Evolutionary conservation across 352 stramenopile species (phyloP).

Genomic region (Phytophthora lateralis): DNA sequence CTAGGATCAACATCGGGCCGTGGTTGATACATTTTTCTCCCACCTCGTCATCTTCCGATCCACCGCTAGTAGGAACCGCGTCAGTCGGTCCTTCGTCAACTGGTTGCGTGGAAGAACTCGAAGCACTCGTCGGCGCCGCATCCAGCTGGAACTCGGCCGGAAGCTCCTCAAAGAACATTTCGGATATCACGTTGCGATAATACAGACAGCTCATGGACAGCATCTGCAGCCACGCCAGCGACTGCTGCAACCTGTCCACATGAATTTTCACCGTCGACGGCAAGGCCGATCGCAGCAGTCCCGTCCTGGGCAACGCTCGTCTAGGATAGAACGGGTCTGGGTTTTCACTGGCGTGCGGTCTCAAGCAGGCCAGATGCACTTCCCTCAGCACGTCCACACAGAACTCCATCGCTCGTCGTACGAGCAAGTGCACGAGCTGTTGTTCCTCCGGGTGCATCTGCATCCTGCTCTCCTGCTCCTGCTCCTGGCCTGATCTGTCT

Average conservation of each 20-base stretch:
- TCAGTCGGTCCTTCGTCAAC: slow-evolving; percentile 24
- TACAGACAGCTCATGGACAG: slow-evolving; percentile 73
- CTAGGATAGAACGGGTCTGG: slow-evolving; percentile 40
- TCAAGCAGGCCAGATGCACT: slow-evolving; percentile 58
- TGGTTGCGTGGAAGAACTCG: slow-evolving; percentile 9
- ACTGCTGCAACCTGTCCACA: slow-evolving; percentile 62
- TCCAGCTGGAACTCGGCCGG: slow-evolving; percentile 54
- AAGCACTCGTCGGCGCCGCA: not conserved
- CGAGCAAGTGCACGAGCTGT: slow-evolving; percentile 46
- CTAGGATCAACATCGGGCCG: slow-evolving; percentile 46
- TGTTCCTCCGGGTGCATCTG: slow-evolving; percentile 48
- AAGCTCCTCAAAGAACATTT: slow-evolving; percentile 64
- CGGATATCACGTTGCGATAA: slow-evolving; percentile 66
- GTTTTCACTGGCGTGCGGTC: slow-evolving; percentile 32
- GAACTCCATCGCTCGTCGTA: slow-evolving; percentile 53
- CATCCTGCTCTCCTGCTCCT: slow-evolving; percentile 16
- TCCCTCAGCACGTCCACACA: slow-evolving; percentile 65
- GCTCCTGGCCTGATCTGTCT: not conserved
- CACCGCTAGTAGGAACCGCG: slow-evolving; percentile 4
- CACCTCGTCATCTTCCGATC: slow-evolving; percentile 20
- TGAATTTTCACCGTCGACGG: slow-evolving; percentile 53
- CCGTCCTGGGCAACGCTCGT: slow-evolving; percentile 51
- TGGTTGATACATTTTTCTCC: slow-evolving; percentile 9
- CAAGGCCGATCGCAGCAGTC: slow-evolving; percentile 44
- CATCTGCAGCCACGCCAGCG: slow-evolving; percentile 71